Base-by-base conservation (phyloP, 1,139 yeast species). In the Yamadazyma atmosphaerica region DNA sequence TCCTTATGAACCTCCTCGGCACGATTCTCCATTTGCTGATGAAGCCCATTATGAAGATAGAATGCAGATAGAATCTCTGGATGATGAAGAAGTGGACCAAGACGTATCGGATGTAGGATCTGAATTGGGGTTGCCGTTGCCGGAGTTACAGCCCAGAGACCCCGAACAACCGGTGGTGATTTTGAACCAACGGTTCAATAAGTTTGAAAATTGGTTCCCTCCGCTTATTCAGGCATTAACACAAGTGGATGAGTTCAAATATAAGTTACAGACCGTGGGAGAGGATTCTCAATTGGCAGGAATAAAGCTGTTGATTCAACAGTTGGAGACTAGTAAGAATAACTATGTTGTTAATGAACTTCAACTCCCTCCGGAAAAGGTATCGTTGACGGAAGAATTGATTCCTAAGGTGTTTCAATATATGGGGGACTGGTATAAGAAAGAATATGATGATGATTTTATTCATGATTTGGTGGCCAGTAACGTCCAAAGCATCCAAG, bases 351-450 rank as follows among this genome's bases (percentile, higher is more conserved):
- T 61, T 23, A 52, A 50, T 33, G 43, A 46, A n/a, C 56, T 52
- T 5, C 37, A 52, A 9, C 45, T 54, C 5, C 39, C 38, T 11
- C 21, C 10, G 9, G 56, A 56, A 7, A 29, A 44, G 42, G 35
- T 44, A 18, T 32, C 3, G 13, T 25, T 24, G 19, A 17, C 57
- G 34, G 73, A 67, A 32, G 74, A 65, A 32, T 53, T 64, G 32
- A 46, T 65, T 4, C 56, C 57, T 21, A 56, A 55, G 33, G 47
- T 66, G 21, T 58, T 55, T 38, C 51, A 46, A 19, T 42, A 39
- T 12, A 43, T 65, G 16, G 44, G 43, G 17, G 24, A 37, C 21
- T 47, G 47, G 12, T 42, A 48, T 25, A 46, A 46, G 8, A 36
- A 39, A 12, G 45, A 50, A 10, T 47, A 46, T 34, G 48, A 42